Evolutionary conservation across 495 filamentous ascomycete genomes (phyloP), one percentile per base, ranked within the genome.

Genomic region (Talaromyces stipitatus): DNA sequence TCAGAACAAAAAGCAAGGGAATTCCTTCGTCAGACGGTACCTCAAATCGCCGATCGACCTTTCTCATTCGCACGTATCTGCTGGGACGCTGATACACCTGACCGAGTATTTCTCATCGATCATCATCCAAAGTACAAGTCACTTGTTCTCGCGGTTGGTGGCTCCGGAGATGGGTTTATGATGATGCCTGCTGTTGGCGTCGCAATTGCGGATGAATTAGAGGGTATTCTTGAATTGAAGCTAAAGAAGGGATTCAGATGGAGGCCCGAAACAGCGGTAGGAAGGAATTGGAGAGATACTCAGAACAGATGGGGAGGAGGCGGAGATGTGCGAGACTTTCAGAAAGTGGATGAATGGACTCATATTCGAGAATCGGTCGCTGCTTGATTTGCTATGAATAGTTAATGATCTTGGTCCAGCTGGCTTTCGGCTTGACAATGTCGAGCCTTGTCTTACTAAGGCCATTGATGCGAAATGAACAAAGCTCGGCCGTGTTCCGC

Each of bases 51-150:
- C 0, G 65, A 70, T 9, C 63, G 79, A 4, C 69, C 71, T 3
- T 74, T 83, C 48, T 65, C 62, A 1, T 80, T 78, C 54, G 78
- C 74, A 20, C 63, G 78, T 5, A 78, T 82, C 27, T 81, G 78
- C 67, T 81, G 78, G 79, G 74, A 77, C 61, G 75, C 78, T 2
- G 78, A 82, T 62, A 82, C 78, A n/a, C 68, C 70, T 3, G 78
- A 82, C 57, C 73, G 77, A 0, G 63, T 67, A 14, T 81, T 78
- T 48, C 60, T 81, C 26, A 79, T 81, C 50, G 75, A 77, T 59
- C 50, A 64, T 9, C 73, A 74, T 50, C 73, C 75, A 3, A 61
- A 71, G 10, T 60, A 72, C 55, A 54, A 61, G 47, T 74, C 67
- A 26, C 69, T 83, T 4, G n/a, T 81, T 4, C 58, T 83, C 18